Evolutionary conservation across 2,329 filamentous ascomycete species (phyloP).

Genomic region (Clonostachys sp.): DNA sequence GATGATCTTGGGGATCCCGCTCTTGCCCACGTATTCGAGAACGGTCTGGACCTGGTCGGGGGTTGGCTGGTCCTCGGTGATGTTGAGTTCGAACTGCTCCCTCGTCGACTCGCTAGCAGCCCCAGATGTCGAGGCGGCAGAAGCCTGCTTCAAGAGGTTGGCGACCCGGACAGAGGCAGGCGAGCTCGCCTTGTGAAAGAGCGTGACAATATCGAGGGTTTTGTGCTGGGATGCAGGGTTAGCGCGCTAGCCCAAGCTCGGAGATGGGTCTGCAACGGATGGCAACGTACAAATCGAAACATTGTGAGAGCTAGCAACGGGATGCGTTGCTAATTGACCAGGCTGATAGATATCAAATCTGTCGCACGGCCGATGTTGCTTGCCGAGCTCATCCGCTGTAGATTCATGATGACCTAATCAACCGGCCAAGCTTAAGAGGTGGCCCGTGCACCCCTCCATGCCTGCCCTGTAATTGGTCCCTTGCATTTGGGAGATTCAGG

Average conservation of each 20-base stretch:
- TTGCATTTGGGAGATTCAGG: too few relatives aligned
- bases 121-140: conserved; percentile 61
- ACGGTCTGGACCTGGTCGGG: conserved; percentile 79
- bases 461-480: too few relatives aligned
- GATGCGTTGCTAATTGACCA: too few relatives aligned
- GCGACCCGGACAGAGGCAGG: conserved; percentile 70
- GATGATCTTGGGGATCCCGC: conserved; percentile 58
- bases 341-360: too few relatives aligned
- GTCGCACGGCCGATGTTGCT: too few relatives aligned
- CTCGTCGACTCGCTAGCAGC: conserved; percentile 63
- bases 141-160: conserved; percentile 75
- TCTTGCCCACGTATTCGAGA: conserved; percentile 70
- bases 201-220: conserved; percentile 84
- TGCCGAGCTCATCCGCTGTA: too few relatives aligned
- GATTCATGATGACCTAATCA: too few relatives aligned
- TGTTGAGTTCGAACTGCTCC: conserved; percentile 79
- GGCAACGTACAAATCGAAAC: too few relatives aligned
- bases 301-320: too few relatives aligned
- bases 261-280: too few relatives aligned
- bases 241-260: neutral
- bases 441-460: too few relatives aligned
- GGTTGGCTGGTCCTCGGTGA: conserved; percentile 78
- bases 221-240: conserved; percentile 51
- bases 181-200: conserved; percentile 84
- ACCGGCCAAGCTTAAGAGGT: too few relatives aligned